phyloP scores from a whole-genome alignment of 495 filamentous ascomycete genomes.

The Penicillium malachiteum region DNA sequence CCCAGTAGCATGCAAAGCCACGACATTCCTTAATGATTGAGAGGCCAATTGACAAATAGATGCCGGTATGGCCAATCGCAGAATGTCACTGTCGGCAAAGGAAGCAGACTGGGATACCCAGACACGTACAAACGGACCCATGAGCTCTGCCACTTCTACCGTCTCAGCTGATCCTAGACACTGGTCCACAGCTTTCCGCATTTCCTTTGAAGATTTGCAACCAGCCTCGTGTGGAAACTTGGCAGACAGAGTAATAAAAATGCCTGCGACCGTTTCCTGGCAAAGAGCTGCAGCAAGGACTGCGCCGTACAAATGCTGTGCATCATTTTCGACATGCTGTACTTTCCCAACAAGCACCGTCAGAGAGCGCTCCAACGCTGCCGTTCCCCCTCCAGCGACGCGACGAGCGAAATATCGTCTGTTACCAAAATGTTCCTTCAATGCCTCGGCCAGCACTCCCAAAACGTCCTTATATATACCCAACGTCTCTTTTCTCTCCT shows the following conservation, averaged over 20 bases:
- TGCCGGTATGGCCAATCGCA: slow-evolving; percentile 38
- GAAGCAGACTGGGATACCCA: slow-evolving; percentile 39
- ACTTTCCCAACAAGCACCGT: slow-evolving; percentile 57
- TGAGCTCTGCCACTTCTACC: slow-evolving; percentile 40
- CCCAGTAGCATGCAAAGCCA: slow-evolving; percentile 73
- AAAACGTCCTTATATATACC: slow-evolving; percentile 69
- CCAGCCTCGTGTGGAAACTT: slow-evolving; percentile 22
- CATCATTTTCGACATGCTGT: slow-evolving; percentile 51
- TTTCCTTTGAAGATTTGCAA: slow-evolving; percentile 13
- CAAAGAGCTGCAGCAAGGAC: slow-evolving; percentile 82
- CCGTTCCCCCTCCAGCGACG: slow-evolving; percentile 73
- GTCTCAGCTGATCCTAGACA: slow-evolving; percentile 40
- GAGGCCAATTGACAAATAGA: slow-evolving; percentile 45
- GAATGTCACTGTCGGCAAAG: slow-evolving; percentile 20
- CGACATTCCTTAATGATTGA: slow-evolving; percentile 70
- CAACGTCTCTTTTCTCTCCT: slow-evolving; percentile 62
- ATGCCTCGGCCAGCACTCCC: slow-evolving; percentile 68
- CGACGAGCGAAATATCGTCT: slow-evolving; percentile 76
- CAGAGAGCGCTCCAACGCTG: slow-evolving; percentile 69
- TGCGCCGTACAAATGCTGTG: slow-evolving; percentile 77
- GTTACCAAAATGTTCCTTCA: slow-evolving; percentile 83
- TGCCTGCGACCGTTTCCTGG: slow-evolving; percentile 62
- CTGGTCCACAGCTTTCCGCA: slow-evolving; percentile 35
- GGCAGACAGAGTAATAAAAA: slow-evolving; percentile 34
- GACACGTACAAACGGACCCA: slow-evolving; percentile 42